Conservation (phyloP, 2,329 filamentous ascomycete genomes). For the Polychaeton citri region DNA sequence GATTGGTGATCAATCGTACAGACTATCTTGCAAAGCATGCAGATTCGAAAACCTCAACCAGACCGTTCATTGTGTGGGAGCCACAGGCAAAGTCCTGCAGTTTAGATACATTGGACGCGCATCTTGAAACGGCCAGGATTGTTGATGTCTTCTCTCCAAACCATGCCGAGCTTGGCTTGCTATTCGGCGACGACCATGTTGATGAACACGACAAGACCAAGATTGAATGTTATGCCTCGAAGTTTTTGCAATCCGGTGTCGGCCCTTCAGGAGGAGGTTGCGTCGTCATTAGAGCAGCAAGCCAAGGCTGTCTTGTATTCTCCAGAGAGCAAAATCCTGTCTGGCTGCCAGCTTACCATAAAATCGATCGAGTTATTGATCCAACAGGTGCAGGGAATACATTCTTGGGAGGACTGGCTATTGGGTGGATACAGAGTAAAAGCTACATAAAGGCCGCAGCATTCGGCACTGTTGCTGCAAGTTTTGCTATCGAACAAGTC, state of each 20-base stretch:
- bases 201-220: constrained; percentile 5
- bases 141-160: constrained; percentile 19
- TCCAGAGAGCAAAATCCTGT: constrained; percentile 1
- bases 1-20: constrained; percentile 1
- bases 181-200: constrained; percentile 7
- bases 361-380: constrained; percentile 9
- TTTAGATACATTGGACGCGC: constrained; percentile 7
- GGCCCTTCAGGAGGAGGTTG: constrained; percentile 14
- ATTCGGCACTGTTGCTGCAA: constrained; percentile 15
- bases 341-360: constrained; percentile 14
- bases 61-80: constrained; percentile 15
- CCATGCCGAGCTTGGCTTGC: constrained; percentile 13
- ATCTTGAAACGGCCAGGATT: constrained; percentile 5
- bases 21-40: constrained; percentile 1
- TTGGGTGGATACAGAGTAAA: constrained; percentile 11
- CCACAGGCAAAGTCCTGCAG: constrained; percentile 16
- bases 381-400: constrained; percentile 17
- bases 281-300: constrained; percentile 5
- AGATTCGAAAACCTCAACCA: constrained; percentile 1
- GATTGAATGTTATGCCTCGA: constrained; percentile 10
- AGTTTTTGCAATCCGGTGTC: constrained; percentile 8
- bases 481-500: constrained; percentile 14
- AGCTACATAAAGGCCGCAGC: constrained; percentile 10
- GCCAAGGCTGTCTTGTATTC: constrained; percentile 1
- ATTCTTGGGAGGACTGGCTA: constrained; percentile 16